These are phyloP conservation scores for Fonsecaea nubica DNA, from an alignment of 2,329 filamentous ascomycete genomes.

Conservation along the genomic window DNA sequence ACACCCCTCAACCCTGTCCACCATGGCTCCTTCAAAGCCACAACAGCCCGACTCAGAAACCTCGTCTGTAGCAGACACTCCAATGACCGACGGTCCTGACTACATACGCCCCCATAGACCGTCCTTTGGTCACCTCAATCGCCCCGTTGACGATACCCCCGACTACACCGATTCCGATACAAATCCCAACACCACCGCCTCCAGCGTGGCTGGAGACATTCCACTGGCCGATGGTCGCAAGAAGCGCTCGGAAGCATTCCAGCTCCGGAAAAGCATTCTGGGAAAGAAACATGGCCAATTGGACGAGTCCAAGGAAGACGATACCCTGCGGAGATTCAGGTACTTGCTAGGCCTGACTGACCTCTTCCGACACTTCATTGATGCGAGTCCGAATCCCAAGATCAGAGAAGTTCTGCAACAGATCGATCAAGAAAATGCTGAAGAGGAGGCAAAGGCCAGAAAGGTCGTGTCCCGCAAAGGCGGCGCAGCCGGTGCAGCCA, in stretches of 20 bases:
- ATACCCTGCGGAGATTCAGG: slow-evolving; percentile 90
- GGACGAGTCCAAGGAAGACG: slow-evolving; percentile 95
- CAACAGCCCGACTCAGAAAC: slow-evolving; percentile 48
- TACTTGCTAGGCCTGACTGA: slow-evolving; percentile 95
- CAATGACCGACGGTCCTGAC: slow-evolving; percentile 51
- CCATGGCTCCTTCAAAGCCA: slow-evolving; percentile 51
- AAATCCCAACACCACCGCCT: slow-evolving; percentile 73
- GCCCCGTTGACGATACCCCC: slow-evolving; percentile 63
- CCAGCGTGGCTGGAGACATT: slow-evolving; percentile 81
- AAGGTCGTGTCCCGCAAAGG: slow-evolving; percentile 81
- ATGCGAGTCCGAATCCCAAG: slow-evolving; percentile 92
- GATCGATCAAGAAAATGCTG: slow-evolving; percentile 90
- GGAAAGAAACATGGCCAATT: slow-evolving; percentile 93
- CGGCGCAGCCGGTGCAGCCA: slow-evolving; percentile 74
- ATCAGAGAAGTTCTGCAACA: slow-evolving; percentile 93
- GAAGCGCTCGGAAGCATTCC: slow-evolving; percentile 82
- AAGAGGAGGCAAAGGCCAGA: slow-evolving; percentile 70
- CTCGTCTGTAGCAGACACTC: slow-evolving; percentile 54
- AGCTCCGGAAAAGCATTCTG: slow-evolving; percentile 88
- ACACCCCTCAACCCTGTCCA: slow-evolving; percentile 21
- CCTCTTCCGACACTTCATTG: slow-evolving; percentile 97
- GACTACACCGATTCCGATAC: slow-evolving; percentile 72
- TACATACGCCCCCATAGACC: slow-evolving; percentile 38
- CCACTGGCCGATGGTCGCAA: slow-evolving; percentile 75
- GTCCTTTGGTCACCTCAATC: slow-evolving; percentile 40